Evolutionary conservation across 768 basidiomycete genomes (phyloP).

Genomic region (Dentipellis sp.): DNA sequence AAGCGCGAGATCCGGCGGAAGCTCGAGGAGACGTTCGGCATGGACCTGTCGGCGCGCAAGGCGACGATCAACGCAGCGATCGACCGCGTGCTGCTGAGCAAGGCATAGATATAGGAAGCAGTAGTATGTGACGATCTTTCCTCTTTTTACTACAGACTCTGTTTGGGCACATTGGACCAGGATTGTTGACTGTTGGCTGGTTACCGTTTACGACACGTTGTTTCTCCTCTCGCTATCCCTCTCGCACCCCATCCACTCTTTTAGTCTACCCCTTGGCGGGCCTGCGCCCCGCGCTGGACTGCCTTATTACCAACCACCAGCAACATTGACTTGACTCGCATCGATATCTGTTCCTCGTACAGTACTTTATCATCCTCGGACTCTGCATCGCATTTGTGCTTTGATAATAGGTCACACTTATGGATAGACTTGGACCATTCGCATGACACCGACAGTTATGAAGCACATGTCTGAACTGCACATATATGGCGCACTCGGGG

Average conservation of each 20-base stretch:
- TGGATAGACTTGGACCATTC: background rate
- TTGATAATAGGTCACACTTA: conserved; percentile 1
- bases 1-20: conserved; percentile 84
- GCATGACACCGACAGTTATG: too few species aligned
- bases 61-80: conserved; percentile 69
- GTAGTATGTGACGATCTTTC: background rate
- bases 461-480: too few species aligned
- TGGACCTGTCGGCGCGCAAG: conserved; percentile 67
- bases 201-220: background rate
- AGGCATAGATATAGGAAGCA: conserved; percentile 5
- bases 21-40: conserved; percentile 75
- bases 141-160: conserved; percentile 5
- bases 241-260: background rate
- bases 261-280: background rate
- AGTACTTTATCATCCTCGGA: conserved; percentile 3
- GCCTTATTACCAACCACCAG: background rate
- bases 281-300: too few species aligned
- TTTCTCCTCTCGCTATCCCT: background rate
- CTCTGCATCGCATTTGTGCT: conserved; percentile 12
- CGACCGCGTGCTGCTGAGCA: conserved; percentile 53
- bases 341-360: background rate
- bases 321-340: background rate
- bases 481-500: too few species aligned
- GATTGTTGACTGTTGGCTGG: background rate
- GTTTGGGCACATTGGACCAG: background rate